Evolutionary conservation across 2,329 filamentous ascomycete species (phyloP), one percentile per base, ranked within the genome.

Genomic region (Coleophoma cylindrospora): DNA sequence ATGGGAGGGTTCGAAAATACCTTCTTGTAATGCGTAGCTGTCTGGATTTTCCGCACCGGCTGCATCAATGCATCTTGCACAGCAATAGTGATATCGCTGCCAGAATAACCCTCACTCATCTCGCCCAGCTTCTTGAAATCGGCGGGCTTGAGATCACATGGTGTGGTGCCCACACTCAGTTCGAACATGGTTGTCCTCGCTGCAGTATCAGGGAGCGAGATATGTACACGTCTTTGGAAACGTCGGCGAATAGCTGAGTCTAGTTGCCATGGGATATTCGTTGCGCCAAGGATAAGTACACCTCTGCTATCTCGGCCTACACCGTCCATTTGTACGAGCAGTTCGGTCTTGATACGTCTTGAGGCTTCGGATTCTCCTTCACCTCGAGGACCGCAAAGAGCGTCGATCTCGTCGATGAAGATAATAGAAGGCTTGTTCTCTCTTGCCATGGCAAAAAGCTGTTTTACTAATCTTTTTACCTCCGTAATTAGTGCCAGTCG

Each of bases 361-460:
- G 91, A 96, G 1, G 95, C 94, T 75, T 99, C 94, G 1, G 91
- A 96, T 74, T 99, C 95, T 66, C 94, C 94, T 77, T 99, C 94
- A 56, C 82, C 83, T 60, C 94, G 83, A 9, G 92, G 91, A 0
- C 94, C 94, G 66, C 94, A 97, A 2, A 99, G 84, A 5, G 94
- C 94, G 68, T 99, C 94, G 56, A 97, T 91, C 70, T 97, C 92
- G 68, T 97, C 92, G 64, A 97, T 96, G 73, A 97, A 97, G 69
- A 97, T 96, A 66, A 99, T 96, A 1, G 91, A 94, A 1, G 94
- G 94, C 63, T 94, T 96, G 70, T 96, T 97, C 68, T 99, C 94
- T 68, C 95, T 86, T 1, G 94, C 94, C 89, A 99, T 96, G 61
- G 87, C 90, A 74, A 99, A 99, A 11, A 99, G 80, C 56, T 95